Evolutionary conservation across 257 asterid species (phyloP).

Genomic region (Nicotiana paniculata): DNA sequence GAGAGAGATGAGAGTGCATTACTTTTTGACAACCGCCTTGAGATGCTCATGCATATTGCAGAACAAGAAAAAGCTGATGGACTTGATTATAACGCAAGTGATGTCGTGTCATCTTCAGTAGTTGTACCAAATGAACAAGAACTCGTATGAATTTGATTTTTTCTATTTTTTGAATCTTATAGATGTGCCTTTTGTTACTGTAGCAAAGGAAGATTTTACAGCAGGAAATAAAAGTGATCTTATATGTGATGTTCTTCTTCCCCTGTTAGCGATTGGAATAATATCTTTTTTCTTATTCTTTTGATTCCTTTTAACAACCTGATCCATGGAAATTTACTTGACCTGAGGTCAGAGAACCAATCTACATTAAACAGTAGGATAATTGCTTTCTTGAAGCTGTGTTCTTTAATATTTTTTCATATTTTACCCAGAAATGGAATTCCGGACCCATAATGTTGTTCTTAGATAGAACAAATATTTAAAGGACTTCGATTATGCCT

Average conservation of each 20-base stretch:
- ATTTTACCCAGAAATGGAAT: too few species aligned
- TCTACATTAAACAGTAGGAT: not conserved
- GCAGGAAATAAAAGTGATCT: not conserved
- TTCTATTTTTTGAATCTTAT: not conserved
- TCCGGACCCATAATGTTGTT: too few species aligned
- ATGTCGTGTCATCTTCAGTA: not conserved
- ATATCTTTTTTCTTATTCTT: not conserved
- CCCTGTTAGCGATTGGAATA: not conserved
- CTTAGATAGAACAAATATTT: not conserved
- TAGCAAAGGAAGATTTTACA: not conserved
- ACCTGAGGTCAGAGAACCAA: not conserved
- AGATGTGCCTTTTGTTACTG: not conserved
- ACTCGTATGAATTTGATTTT: not conserved
- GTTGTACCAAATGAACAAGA: not conserved
- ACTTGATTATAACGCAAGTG: not conserved
- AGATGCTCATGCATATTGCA: constrained; percentile 74
- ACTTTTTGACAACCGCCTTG: constrained; percentile 77
- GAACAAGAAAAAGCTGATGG: constrained; percentile 43
- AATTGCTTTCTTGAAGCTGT: not conserved
- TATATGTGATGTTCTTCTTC: not conserved
- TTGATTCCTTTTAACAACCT: not conserved
- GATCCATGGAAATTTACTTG: too few species aligned
- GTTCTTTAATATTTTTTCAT: too few species aligned
- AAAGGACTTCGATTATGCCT: not conserved
- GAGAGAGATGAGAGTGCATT: constrained; percentile 70